Percentiles rank a stretch among this genome's conserved stretches.
phyloP scores from a whole-genome alignment of 2,329 filamentous ascomycete genomes.

The Hypomyces rosellus region DNA sequence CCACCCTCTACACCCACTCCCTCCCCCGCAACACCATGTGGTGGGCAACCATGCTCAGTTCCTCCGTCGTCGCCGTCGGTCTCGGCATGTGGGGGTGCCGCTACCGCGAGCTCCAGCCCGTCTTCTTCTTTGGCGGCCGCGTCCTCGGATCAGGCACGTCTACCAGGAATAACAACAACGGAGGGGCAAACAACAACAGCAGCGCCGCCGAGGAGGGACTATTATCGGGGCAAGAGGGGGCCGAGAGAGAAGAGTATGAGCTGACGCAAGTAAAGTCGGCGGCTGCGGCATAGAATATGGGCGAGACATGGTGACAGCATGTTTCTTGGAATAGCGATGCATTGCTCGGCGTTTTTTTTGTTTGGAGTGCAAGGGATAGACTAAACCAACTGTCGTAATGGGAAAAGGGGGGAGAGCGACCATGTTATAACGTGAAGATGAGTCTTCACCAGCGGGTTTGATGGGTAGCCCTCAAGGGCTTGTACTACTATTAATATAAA shows the following conservation, averaged over 20 bases:
- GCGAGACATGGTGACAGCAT: background rate
- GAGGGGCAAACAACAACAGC: conserved; percentile 4
- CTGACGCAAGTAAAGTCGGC: conserved; percentile 49
- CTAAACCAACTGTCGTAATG: background rate
- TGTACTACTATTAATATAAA: background rate
- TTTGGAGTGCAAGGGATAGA: background rate
- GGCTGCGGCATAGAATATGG: conserved; percentile 5
- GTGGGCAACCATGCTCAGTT: conserved; percentile 61
- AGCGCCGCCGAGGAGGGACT: conserved; percentile 18
- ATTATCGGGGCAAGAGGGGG: conserved; percentile 32
- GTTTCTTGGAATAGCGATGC: conserved; percentile 1
- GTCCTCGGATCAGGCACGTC: conserved; percentile 26
- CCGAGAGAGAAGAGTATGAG: conserved; percentile 51
- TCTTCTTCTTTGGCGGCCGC: conserved; percentile 67
- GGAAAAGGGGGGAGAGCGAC: background rate
- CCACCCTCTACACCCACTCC: conserved; percentile 69
- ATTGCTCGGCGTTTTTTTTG: conserved; percentile 10
- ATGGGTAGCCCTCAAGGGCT: background rate
- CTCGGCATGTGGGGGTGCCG: conserved; percentile 87
- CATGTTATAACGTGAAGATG: too few species aligned
- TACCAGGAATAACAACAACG: conserved; percentile 16
- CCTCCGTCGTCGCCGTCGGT: conserved; percentile 41
- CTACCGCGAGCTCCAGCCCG: conserved; percentile 82
- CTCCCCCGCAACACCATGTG: conserved; percentile 76
- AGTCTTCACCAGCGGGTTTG: background rate